These are phyloP conservation scores for Zoysia japonica DNA, from an alignment of 176 grass and related monocot genomes.

Conservation along the genomic window DNA sequence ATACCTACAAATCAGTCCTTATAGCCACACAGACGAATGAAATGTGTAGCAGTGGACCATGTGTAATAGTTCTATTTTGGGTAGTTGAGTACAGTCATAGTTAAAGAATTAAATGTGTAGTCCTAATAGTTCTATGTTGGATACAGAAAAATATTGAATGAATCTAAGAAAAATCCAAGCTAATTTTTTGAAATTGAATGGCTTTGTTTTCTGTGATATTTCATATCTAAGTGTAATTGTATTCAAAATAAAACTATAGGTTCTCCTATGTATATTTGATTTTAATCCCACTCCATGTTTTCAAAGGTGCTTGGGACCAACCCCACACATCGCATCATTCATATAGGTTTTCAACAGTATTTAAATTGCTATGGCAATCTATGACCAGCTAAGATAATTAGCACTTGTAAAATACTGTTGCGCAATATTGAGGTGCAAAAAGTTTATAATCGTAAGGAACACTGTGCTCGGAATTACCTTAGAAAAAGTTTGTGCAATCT, in stretches of 20 bases:
- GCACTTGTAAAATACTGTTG: neutral
- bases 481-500: slow-evolving; percentile 75
- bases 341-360: neutral
- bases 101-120: too few species aligned
- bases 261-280: neutral
- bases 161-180: neutral
- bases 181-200: neutral
- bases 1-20: slow-evolving; percentile 2
- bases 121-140: neutral
- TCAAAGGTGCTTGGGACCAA: slow-evolving; percentile 10
- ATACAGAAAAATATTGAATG: neutral
- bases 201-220: neutral
- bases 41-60: neutral
- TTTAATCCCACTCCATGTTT: slow-evolving; percentile 30
- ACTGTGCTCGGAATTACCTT: slow-evolving; percentile 58
- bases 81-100: neutral
- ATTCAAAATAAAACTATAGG: neutral
- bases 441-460: neutral
- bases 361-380: neutral
- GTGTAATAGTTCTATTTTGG: neutral
- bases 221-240: neutral
- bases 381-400: neutral
- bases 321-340: neutral
- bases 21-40: neutral
- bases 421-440: neutral